phyloP scores from a whole-genome alignment of 2,329 filamentous ascomycete genomes.

The Alternaria rosae region DNA sequence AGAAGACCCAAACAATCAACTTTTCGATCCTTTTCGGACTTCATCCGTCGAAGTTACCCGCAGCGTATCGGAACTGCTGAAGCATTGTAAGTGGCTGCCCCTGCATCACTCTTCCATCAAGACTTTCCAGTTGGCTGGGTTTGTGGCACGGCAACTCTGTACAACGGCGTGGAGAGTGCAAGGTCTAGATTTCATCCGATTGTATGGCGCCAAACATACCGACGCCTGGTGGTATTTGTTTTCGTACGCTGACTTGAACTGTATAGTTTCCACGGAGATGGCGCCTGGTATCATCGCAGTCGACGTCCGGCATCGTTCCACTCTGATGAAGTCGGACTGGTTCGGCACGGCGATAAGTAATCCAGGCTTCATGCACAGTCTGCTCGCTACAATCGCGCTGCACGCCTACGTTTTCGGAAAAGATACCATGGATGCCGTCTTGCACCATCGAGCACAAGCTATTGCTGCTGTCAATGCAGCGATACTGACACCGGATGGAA shows the following conservation, averaged over 20 bases:
- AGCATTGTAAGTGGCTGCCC: conserved; percentile 44
- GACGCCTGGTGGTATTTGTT: not conserved
- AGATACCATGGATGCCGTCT: conserved; percentile 40
- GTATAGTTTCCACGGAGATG: conserved; percentile 45
- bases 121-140: conserved; percentile 16
- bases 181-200: not conserved
- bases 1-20: conserved; percentile 35
- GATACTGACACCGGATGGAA: conserved; percentile 39
- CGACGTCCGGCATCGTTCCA: conserved; percentile 44
- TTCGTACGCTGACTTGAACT: conserved; percentile 25
- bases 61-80: conserved; percentile 41
- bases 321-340: conserved; percentile 48
- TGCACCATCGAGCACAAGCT: conserved; percentile 45
- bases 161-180: not conserved
- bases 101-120: conserved; percentile 16
- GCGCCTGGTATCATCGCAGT: conserved; percentile 48
- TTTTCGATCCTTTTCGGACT: conserved; percentile 46
- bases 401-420: conserved; percentile 44
- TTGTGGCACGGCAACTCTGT: conserved; percentile 10
- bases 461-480: conserved; percentile 45
- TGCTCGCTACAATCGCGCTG: conserved; percentile 46
- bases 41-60: conserved; percentile 37
- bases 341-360: conserved; percentile 46
- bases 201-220: not conserved
- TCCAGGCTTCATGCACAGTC: conserved; percentile 50